Base-by-base conservation (phyloP, 352 stramenopile genomes). In the Globisporangium carolinianum region DNA sequence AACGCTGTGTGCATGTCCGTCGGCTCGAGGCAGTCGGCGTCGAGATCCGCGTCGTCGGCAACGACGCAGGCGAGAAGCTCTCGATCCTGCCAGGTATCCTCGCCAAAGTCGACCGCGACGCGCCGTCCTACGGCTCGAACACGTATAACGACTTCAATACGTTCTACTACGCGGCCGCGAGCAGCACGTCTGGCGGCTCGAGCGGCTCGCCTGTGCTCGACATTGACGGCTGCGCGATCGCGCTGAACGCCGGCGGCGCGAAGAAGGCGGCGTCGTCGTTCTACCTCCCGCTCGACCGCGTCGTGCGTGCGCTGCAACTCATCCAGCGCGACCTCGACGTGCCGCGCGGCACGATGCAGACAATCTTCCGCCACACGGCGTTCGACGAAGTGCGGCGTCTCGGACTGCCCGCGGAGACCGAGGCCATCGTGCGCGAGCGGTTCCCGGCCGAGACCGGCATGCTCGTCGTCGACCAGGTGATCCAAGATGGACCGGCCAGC, bases 101-200 rank as follows among this genome's bases (percentile, higher is more conserved):
- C 36, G 89, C 91, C 47, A 91, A 95, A 53, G 56, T 97, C 37
- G 91, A 97, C 62, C 91, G 91, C 12, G 87, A 96, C 57, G 87
- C 88, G 38, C 91, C 91, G 12, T 82, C 86, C 42, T 97, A 97
- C 57, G 83, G 84, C 18, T 89, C 76, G 4, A 76, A 63, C 42
- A 83, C 76, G 15, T 97, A 97, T 79, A 94, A 95, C 41, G 91
- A 97, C 63, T 95, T 96, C 58, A 96, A 96, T 62, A 97, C 89
- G 18, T 97, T 97, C 51, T 97, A 97, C 69, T 94, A 91, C 63
- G 81, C 80, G 7, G 89, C 89, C 0, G 87, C 87, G 2, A 92
- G 80, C 61, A 93, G 76, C 55, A 97, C 88, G 6, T 94, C 79
- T 0, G 89, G 90, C 36, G 90, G 90, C 4, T 95, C 83, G 0